Percentiles rank a stretch among this genome's conserved stretches.
Evolutionary conservation across 2,329 filamentous ascomycete species (phyloP).

Genomic region (Pseudovirgaria hyperparasitica): DNA sequence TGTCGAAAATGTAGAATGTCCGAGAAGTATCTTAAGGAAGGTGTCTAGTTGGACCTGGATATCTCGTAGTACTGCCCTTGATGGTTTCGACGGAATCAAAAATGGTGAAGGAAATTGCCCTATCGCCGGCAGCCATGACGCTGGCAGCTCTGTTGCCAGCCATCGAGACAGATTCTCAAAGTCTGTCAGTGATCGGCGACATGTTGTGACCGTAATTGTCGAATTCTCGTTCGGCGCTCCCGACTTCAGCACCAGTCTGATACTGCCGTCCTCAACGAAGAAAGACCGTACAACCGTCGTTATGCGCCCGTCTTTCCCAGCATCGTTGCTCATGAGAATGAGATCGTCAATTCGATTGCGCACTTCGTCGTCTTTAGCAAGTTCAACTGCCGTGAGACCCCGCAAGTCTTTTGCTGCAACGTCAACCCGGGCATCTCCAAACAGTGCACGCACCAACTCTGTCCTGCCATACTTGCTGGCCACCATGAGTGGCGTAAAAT

Average conservation of each 20-base stretch:
- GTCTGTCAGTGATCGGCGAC: conserved; percentile 72
- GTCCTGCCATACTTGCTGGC: conserved; percentile 95
- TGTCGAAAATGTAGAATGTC: conserved; percentile 83
- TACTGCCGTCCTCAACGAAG: conserved; percentile 92
- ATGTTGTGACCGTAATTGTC: conserved; percentile 89
- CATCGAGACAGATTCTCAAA: conserved; percentile 84
- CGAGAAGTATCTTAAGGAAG: conserved; percentile 75
- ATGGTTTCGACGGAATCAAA: conserved; percentile 85
- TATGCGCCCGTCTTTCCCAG: conserved; percentile 64
- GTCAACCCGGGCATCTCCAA: conserved; percentile 79
- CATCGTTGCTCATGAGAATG: conserved; percentile 56
- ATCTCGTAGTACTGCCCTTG: conserved; percentile 72
- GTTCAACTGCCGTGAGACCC: conserved; percentile 84
- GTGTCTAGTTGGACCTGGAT: conserved; percentile 76
- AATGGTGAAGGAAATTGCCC: conserved; percentile 74
- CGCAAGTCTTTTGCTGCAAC: conserved; percentile 70
- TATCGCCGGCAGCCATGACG: conserved; percentile 82
- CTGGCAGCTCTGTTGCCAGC: conserved; percentile 78
- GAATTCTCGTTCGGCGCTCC: conserved; percentile 71
- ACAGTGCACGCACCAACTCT: conserved; percentile 81
- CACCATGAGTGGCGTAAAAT: conserved; percentile 92
- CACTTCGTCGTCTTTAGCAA: conserved; percentile 96
- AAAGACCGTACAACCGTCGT: conserved; percentile 91
- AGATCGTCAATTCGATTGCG: conserved; percentile 93
- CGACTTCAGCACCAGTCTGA: conserved; percentile 87